These are phyloP conservation scores for Arabidopsis lyrata DNA, from an alignment of 441 rosid species.

Conservation along the genomic window DNA sequence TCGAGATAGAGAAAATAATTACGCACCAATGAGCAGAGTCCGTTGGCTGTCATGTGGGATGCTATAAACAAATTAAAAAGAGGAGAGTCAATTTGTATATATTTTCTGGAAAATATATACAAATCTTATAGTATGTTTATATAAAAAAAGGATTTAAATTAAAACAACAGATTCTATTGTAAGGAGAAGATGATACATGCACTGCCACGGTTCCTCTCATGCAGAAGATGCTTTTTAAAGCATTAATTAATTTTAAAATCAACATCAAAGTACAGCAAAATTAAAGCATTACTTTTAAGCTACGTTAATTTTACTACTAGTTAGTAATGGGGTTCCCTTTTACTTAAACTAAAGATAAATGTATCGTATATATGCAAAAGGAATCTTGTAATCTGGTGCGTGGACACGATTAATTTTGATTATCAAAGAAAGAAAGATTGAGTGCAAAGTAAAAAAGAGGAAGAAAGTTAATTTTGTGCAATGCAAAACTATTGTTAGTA, in stretches of 20 bases:
- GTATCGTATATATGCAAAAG: constrained; percentile 40
- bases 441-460: constrained; percentile 9
- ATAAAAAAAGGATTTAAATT: constrained; percentile 16
- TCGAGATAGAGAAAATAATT: constrained; percentile 35
- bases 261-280: constrained; percentile 30
- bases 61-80: constrained; percentile 31
- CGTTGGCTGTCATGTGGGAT: constrained; percentile 49
- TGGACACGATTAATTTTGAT: constrained; percentile 9
- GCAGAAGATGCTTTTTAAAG: constrained; percentile 42
- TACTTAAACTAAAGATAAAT: constrained; percentile 29
- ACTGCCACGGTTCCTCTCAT: constrained; percentile 49
- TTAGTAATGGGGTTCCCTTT: constrained; percentile 22
- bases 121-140: neutral
- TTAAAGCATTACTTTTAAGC: constrained; percentile 43
- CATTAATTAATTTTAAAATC: constrained; percentile 25
- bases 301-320: constrained; percentile 38
- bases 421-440: constrained; percentile 3
- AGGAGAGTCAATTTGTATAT: constrained; percentile 18
- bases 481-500: neutral
- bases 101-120: neutral
- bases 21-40: constrained; percentile 41
- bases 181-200: constrained; percentile 49
- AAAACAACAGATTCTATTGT: constrained; percentile 44
- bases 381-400: constrained; percentile 38
- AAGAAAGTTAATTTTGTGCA: neutral